Evolutionary conservation across 2,329 filamentous ascomycete genomes (phyloP), one percentile per base, ranked within the genome.

Genomic region (Aspergillus vadensis): DNA sequence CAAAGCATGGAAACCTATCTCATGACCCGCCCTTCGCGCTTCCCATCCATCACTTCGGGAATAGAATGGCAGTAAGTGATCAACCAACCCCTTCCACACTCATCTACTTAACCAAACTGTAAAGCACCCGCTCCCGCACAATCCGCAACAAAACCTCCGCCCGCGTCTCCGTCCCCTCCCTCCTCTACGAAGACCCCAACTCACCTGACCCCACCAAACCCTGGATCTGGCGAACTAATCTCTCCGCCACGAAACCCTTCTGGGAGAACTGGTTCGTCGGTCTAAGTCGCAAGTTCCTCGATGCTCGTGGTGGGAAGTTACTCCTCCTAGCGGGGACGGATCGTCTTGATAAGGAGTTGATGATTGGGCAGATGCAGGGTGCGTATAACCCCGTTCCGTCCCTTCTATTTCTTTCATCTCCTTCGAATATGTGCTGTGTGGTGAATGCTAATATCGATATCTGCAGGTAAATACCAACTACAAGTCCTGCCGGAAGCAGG

Each of bases 311-410:
- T 27, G 93, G 92, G 8, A 97, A 97, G 76, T 76, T 96, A 62
- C 79, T 97, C 54, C 78, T 97, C 55, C 83, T 97, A 32, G 94
- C 93, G 3, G 93, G 93, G 17, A 97, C 93, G 10, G 94, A 97
- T 78, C 83, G 93, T 52, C 76, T 97, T 59, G 93, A 97, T 74
- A 96, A 91, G 66, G 93, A 96, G 72, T 79, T 97, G 70, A 97
- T 91, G 76, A 97, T 97, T 74, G 93, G 93, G 15, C 93, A 97
- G 78, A 97, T 97, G 93, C 93, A 97, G 81, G 93, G 91, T 90
- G 79, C 68, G 76, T 57, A 60, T 47, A 50, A 4, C 14, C 3
- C 14, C 8, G 2, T 19, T 4, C 17, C 27, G n/a, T n/a, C n/a
- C n/a, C n/a, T n/a, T n/a, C n/a, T n/a, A n/a, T n/a, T n/a, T n/a